A percentile compares a stretch with the other conserved stretches of the same genome.
These are phyloP conservation scores for Curvularia eragrostidis DNA, from an alignment of 2,329 filamentous ascomycete species.

Conservation along the genomic window DNA sequence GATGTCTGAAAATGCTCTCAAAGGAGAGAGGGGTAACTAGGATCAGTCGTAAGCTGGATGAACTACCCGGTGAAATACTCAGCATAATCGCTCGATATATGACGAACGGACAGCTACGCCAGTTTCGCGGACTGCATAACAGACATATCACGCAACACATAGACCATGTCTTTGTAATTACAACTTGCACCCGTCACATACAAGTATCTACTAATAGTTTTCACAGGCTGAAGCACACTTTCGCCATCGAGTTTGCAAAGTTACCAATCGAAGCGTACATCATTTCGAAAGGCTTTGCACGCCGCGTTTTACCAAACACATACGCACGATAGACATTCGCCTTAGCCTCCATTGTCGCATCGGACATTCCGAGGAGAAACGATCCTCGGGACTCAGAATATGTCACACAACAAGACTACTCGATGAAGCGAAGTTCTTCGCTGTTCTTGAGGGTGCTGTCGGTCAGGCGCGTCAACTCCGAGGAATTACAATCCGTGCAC, in stretches of 20 bases:
- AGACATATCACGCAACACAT: conserved; percentile 3
- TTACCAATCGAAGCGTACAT: neutral
- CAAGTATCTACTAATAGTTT: neutral
- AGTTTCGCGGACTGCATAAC: conserved; percentile 6
- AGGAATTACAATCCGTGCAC: conserved; percentile 4
- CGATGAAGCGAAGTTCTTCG: neutral
- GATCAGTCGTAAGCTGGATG: neutral
- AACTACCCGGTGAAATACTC: conserved; percentile 12
- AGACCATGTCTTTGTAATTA: conserved; percentile 10
- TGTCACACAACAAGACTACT: neutral
- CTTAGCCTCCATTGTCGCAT: neutral
- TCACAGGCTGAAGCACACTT: conserved; percentile 4
- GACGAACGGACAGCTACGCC: neutral
- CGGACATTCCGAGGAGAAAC: too few species aligned
- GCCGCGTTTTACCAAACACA: conserved; percentile 6
- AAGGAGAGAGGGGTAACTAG: neutral
- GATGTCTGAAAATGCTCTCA: neutral
- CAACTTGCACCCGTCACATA: neutral
- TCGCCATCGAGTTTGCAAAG: neutral
- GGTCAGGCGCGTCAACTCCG: neutral
- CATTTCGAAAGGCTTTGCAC: conserved; percentile 2
- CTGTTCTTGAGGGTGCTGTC: neutral
- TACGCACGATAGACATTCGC: conserved; percentile 6
- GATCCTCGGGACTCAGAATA: too few species aligned
- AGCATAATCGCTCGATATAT: conserved; percentile 8